Evolutionary conservation across 176 grass and related monocot genomes (phyloP).

Genomic region (Eragrostis curvula): DNA sequence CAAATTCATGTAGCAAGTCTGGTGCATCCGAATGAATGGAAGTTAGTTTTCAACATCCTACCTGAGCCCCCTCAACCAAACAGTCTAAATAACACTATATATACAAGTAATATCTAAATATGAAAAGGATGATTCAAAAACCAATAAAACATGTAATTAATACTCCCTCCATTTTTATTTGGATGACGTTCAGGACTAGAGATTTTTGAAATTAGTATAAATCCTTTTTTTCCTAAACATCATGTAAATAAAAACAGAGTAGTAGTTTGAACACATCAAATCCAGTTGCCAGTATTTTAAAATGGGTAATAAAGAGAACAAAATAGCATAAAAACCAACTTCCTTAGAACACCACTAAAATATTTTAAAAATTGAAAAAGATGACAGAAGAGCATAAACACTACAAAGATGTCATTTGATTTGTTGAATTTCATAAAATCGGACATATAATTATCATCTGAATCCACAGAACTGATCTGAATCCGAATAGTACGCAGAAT

Average conservation of each 20-base stretch:
- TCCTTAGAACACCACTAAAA: background rate
- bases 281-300: too few relatives aligned
- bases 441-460: background rate
- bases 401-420: background rate
- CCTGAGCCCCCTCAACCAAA: background rate
- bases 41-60: background rate
- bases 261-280: background rate
- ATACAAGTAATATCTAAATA: background rate
- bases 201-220: too few relatives aligned
- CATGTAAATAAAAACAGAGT: too few relatives aligned
- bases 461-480: background rate
- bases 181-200: too few relatives aligned
- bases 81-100: background rate
- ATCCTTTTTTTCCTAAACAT: too few relatives aligned
- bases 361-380: background rate
- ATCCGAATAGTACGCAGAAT: background rate
- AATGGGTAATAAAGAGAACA: background rate
- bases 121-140: background rate
- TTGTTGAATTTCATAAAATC: constrained; percentile 3
- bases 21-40: background rate
- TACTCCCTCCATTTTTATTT: background rate
- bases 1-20: constrained; percentile 16
- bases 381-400: background rate
- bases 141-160: background rate
- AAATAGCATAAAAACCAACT: background rate